These are phyloP conservation scores for Pugionium cornutum DNA, from an alignment of 345 rosid genomes.

Conservation along the genomic window DNA sequence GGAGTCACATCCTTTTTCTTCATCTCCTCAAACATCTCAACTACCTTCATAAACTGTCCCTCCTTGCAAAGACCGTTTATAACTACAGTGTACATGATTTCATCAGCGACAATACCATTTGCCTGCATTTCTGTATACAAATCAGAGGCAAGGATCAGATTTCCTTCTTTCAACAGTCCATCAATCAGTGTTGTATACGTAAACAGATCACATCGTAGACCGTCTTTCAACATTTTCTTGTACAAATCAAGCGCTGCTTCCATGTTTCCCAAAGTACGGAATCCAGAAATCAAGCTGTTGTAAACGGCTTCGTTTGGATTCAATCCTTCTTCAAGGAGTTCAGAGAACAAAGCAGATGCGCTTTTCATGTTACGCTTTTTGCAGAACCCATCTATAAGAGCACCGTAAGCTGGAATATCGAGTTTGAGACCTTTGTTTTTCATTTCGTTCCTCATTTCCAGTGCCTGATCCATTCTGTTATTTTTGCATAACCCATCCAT, in stretches of 20 bases:
- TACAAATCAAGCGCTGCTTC: constrained; percentile 61
- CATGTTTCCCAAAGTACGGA: constrained; percentile 59
- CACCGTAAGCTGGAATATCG: constrained; percentile 52
- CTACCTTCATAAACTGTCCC: constrained; percentile 62
- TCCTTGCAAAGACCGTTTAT: constrained; percentile 59
- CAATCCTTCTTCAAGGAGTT: constrained; percentile 64
- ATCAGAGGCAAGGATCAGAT: constrained; percentile 55
- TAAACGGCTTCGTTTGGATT: constrained; percentile 57
- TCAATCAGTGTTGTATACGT: constrained; percentile 75
- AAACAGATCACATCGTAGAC: constrained; percentile 52
- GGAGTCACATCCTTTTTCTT: constrained; percentile 53
- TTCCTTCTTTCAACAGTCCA: constrained; percentile 64
- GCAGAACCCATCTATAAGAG: constrained; percentile 62
- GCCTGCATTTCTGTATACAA: constrained; percentile 69
- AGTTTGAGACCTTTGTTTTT: constrained; percentile 54
- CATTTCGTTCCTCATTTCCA: constrained; percentile 46
- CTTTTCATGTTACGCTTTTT: constrained; percentile 56
- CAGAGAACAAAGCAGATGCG: constrained; percentile 58
- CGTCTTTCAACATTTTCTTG: constrained; percentile 61
- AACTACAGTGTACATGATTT: constrained; percentile 48
- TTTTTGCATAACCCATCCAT: constrained; percentile 49
- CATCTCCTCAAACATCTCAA: constrained; percentile 66
- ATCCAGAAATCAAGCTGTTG: constrained; percentile 70
- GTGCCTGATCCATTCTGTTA: constrained; percentile 36
- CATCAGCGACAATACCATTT: constrained; percentile 61